Conservation (phyloP, 139 green algal genomes). For the Auxenochlorella pyrenoidosa region DNA sequence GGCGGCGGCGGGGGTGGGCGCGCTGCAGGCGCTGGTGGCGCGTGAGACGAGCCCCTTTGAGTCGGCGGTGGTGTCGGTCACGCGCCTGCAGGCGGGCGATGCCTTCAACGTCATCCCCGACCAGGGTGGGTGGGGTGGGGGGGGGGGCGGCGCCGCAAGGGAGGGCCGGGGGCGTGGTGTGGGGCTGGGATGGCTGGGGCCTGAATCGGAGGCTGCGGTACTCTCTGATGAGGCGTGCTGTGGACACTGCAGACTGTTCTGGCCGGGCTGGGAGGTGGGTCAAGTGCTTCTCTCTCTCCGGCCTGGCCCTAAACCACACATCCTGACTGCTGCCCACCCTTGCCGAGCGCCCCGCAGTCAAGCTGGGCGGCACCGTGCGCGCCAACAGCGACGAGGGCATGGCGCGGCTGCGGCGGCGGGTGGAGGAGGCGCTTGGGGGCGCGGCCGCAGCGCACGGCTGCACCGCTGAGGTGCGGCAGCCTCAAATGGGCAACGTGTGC, state of each 20-base stretch:
- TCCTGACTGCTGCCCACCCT: too few species aligned
- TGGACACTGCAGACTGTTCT: too few species aligned
- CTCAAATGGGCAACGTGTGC: too few species aligned
- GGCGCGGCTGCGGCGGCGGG: constrained; percentile 40
- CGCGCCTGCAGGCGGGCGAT: constrained; percentile 68
- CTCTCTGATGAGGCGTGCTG: too few species aligned
- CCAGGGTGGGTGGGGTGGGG: constrained; percentile 1
- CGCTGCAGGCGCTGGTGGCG: constrained; percentile 87
- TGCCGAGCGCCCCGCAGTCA: too few species aligned
- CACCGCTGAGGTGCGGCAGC: constrained; percentile 43
- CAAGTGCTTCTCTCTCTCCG: too few species aligned
- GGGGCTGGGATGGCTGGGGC: too few species aligned
- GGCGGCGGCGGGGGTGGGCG: constrained; percentile 68
- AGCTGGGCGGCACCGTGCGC: constrained; percentile 82
- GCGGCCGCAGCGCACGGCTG: constrained; percentile 71
- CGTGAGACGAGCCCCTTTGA: constrained; percentile 86
- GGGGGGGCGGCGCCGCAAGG: background rate
- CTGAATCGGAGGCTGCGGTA: too few species aligned
- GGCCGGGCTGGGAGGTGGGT: too few species aligned
- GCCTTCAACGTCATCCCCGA: constrained; percentile 92
- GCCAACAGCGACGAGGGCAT: constrained; percentile 50
- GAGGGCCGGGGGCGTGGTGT: background rate
- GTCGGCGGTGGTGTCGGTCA: constrained; percentile 85
- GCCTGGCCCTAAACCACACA: too few species aligned
- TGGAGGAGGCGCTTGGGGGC: constrained; percentile 59